A percentile compares a stretch with the other conserved stretches of the same genome.
These are phyloP conservation scores for Botrytis deweyae DNA, from an alignment of 2,329 filamentous ascomycete genomes.

Conservation along the genomic window DNA sequence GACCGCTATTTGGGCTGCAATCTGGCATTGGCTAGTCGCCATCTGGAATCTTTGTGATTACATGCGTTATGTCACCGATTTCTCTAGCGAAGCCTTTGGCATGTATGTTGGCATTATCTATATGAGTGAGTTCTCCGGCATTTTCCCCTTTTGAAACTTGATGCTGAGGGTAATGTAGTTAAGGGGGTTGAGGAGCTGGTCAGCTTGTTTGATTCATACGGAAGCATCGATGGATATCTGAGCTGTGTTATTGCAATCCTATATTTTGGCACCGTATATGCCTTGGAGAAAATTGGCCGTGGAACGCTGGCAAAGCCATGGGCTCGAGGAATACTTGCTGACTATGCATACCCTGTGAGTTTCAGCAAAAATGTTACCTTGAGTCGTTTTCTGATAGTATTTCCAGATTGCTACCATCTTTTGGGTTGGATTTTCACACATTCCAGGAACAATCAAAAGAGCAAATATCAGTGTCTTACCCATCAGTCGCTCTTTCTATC, in stretches of 20 bases:
- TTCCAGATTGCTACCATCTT: neutral
- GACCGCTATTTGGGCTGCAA: neutral
- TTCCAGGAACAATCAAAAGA: neutral
- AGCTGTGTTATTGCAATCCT: neutral
- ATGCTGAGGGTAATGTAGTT: neutral
- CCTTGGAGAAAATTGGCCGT: neutral
- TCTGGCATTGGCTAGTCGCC: neutral
- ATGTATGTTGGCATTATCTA: neutral
- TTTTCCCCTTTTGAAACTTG: neutral
- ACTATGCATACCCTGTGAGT: neutral
- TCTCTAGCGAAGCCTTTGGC: neutral
- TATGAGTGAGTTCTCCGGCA: neutral
- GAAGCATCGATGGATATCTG: neutral
- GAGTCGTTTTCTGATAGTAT: neutral
- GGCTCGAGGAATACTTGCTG: neutral
- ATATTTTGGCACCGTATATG: neutral
- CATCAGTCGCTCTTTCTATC: neutral
- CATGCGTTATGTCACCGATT: neutral
- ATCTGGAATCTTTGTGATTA: neutral
- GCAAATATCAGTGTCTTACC: neutral
- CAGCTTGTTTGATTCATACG: neutral
- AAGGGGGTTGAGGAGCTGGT: neutral
- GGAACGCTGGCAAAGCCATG: neutral
- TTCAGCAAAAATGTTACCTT: neutral
- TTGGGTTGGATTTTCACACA: neutral